A percentile compares a stretch with the other conserved stretches of the same genome.
These are phyloP conservation scores for Microsporum audouinii DNA, from an alignment of 2,329 filamentous ascomycete species.

Conservation along the genomic window DNA sequence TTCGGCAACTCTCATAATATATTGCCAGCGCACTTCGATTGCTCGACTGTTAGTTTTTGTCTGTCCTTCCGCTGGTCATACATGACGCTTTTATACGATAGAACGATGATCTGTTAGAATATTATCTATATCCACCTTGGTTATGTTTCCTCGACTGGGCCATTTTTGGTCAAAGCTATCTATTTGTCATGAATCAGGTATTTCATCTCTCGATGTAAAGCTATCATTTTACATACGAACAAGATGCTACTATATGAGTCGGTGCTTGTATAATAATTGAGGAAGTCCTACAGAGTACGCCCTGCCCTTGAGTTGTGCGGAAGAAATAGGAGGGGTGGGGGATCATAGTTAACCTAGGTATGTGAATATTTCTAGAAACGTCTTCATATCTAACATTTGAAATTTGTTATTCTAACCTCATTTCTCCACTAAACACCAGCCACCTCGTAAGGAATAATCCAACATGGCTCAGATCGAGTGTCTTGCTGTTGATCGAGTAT, in stretches of 20 bases:
- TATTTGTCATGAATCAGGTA: no score
- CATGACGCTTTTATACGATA: background rate
- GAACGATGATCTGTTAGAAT: background rate
- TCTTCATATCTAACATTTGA: background rate
- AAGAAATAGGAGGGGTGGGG: background rate
- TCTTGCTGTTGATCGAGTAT: conserved; percentile 2
- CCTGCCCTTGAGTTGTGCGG: background rate
- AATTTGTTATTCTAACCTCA: background rate
- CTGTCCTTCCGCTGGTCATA: background rate
- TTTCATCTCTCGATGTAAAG: no score
- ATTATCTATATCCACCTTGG: background rate
- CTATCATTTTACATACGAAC: no score
- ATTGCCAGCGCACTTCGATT: background rate
- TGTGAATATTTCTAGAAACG: background rate
- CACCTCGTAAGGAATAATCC: background rate
- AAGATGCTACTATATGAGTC: no score
- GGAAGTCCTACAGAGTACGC: background rate
- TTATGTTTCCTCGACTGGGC: no score
- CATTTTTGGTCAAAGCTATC: no score
- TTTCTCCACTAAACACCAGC: background rate
- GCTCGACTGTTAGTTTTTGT: background rate
- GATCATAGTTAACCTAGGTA: background rate
- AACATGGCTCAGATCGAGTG: conserved; percentile 4
- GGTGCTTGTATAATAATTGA: background rate
- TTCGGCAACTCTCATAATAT: background rate